Conservation (phyloP, 352 stramenopile genomes). For the Pythium vanterpoolii region DNA sequence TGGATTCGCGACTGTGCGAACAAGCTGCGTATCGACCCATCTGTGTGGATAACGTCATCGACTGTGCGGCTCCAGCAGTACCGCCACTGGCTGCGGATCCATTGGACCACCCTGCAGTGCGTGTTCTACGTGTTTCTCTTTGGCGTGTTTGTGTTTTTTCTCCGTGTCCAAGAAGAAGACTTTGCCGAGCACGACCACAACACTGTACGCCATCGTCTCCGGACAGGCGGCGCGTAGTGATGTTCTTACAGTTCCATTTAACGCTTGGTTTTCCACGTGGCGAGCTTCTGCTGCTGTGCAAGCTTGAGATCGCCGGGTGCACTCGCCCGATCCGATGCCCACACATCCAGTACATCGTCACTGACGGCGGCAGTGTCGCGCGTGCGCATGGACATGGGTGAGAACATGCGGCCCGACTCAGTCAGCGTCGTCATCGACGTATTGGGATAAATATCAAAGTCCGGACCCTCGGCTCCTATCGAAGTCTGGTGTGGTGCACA, state of each 20-base stretch:
- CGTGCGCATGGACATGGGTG: constrained; percentile 4
- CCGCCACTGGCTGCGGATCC: constrained; percentile 49
- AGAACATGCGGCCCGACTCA: not conserved
- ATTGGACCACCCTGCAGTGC: constrained; percentile 53
- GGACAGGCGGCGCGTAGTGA: not conserved
- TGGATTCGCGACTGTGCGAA: not conserved
- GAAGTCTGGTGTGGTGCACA: no score
- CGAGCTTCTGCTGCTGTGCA: constrained; percentile 11
- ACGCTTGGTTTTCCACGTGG: constrained; percentile 29
- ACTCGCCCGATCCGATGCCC: constrained; percentile 5
- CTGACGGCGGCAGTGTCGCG: constrained; percentile 8
- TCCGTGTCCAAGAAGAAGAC: constrained; percentile 58
- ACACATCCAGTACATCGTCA: constrained; percentile 14
- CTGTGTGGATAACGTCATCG: not conserved
- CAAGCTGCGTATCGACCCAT: not conserved
- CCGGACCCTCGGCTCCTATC: no score
- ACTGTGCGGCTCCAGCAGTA: constrained; percentile 31
- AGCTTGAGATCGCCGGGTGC: not conserved
- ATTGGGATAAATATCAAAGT: constrained; percentile 7
- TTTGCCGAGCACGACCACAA: constrained; percentile 29
- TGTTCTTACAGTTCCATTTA: constrained; percentile 18
- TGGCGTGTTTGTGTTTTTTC: constrained; percentile 56
- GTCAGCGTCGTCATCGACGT: not conserved
- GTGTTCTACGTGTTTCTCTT: constrained; percentile 64
- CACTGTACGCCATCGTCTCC: not conserved